Base-by-base conservation (phyloP, 1,139 yeast genomes). In the Lodderomyces oxycetoniae region DNA sequence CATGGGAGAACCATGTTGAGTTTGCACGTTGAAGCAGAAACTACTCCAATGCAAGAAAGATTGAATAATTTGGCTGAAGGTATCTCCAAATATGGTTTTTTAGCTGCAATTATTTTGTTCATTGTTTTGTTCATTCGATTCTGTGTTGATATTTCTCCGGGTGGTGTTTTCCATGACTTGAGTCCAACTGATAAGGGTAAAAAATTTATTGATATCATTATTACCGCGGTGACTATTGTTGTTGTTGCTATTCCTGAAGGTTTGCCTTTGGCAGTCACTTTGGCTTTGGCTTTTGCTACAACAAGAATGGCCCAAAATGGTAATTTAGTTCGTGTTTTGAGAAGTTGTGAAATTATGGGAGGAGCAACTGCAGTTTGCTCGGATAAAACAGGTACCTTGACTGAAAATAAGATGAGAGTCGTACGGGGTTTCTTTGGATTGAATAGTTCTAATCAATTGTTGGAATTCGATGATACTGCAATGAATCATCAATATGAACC, bases 231-330 rank as follows among this genome's bases (percentile, higher is more conserved):
- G 41, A 88, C 98, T 1, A 77, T 91, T 48, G 79, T 91, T 27
- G 98, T 91, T 13, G 98, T 91, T 34, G 99, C 98, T 0, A 95
- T 91, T 12, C 99, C 99, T 2, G 99, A 93, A 63, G 98, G 98
- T 38, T 72, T 91, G 41, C 98, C 98, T 1, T 67, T 91, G 38
- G 98, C 98, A 0, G 98, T 91, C 16, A 91, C 98, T 1, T 69
- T 91, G 34, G 96, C 98, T 0, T 70, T 91, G 48, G 98, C 98
- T 0, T 91, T 91, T 66, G 98, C 98, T 2, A 91, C 98, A 3
- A 89, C 96, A 8, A 75, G 97, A 60, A 91, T 91, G 98, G 89
- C 95, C 17, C 86, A 85, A 56, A 96, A 91, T 57, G 95, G 95
- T 49, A 91, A 91, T 55, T 67, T 91, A 51, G 98, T 91, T n/a